Conservation (phyloP, 2,329 filamentous ascomycete genomes). For the Colletotrichum karsti region DNA sequence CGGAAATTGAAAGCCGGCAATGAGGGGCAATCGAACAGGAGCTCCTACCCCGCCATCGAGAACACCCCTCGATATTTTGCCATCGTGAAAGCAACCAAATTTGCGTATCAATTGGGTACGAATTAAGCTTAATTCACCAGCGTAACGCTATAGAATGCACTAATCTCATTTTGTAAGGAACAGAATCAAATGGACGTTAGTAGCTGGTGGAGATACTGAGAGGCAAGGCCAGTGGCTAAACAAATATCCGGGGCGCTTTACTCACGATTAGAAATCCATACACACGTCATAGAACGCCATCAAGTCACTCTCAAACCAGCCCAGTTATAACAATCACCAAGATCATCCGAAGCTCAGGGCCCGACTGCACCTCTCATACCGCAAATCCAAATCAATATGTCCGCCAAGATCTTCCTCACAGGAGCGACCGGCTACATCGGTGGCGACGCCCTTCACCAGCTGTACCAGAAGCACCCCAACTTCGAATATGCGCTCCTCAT, state of each 20-base stretch:
- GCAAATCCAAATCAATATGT: background rate
- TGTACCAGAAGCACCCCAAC: conserved; percentile 27
- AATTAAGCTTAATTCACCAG: too few relatives aligned
- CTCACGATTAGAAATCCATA: background rate
- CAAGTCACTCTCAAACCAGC: background rate
- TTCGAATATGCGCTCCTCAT: conserved; percentile 29
- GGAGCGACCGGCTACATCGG: conserved; percentile 34
- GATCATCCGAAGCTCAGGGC: background rate
- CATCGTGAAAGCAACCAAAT: too few relatives aligned
- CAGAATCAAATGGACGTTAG: too few relatives aligned
- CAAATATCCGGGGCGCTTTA: background rate
- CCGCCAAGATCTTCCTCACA: conserved; percentile 23
- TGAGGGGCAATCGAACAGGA: too few relatives aligned
- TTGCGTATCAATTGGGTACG: too few relatives aligned
- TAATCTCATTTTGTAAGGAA: too few relatives aligned
- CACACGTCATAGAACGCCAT: background rate
- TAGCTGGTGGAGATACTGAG: too few relatives aligned
- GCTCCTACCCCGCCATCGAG: too few relatives aligned
- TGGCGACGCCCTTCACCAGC: conserved; percentile 29
- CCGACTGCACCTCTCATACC: background rate
- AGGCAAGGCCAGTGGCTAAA: background rate
- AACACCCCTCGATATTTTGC: too few relatives aligned
- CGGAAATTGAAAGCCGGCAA: too few relatives aligned
- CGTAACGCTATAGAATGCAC: too few relatives aligned
- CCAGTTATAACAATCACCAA: background rate